A percentile compares a stretch with the other conserved stretches of the same genome.
These are phyloP conservation scores for Penicillium corylophilum DNA, from an alignment of 2,329 filamentous ascomycete species.

Conservation along the genomic window DNA sequence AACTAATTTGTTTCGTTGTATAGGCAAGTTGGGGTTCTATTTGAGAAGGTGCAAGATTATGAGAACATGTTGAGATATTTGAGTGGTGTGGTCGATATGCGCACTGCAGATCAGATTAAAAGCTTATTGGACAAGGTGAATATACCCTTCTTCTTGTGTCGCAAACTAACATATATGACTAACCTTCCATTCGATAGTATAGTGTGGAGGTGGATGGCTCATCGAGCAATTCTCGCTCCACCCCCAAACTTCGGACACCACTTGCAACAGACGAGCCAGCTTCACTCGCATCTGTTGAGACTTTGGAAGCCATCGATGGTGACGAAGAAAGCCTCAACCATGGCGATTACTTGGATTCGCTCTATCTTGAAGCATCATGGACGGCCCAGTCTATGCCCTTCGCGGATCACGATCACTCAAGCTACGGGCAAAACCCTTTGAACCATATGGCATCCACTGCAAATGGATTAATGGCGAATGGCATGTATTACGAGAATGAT, in stretches of 20 bases:
- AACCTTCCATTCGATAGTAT: conserved; percentile 20
- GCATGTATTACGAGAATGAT: conserved; percentile 40
- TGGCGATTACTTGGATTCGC: conserved; percentile 10
- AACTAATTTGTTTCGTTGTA: conserved; percentile 9
- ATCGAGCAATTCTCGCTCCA: conserved; percentile 29
- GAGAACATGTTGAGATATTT: conserved; percentile 42
- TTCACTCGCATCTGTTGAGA: conserved; percentile 39
- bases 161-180: no score
- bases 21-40: conserved; percentile 37
- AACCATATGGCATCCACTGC: conserved; percentile 10
- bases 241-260: no score
- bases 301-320: conserved; percentile 45
- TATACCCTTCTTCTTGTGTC: background rate
- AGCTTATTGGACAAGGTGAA: conserved; percentile 39
- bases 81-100: conserved; percentile 30
- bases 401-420: background rate
- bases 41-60: conserved; percentile 36
- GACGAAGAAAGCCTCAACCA: conserved; percentile 47
- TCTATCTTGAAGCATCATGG: conserved; percentile 5
- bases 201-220: conserved; percentile 22
- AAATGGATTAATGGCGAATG: conserved; percentile 15
- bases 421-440: background rate
- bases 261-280: conserved; percentile 28
- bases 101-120: conserved; percentile 36
- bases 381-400: background rate